Base-by-base conservation (phyloP, 805 yeast species). In the Naumovozyma dairenensis region DNA sequence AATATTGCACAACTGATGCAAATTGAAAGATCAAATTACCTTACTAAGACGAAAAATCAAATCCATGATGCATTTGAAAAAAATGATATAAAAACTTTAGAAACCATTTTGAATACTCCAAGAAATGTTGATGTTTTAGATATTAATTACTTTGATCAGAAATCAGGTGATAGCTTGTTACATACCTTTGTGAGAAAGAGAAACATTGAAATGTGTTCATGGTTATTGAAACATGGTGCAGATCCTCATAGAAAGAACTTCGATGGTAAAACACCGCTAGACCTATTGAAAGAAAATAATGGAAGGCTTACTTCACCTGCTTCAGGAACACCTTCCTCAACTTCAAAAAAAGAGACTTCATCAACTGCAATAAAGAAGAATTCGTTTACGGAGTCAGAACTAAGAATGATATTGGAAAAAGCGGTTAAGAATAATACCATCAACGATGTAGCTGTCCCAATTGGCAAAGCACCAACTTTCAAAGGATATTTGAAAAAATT, bases 401-500 rank as follows among this genome's bases (percentile, higher is more conserved):
- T 92, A 60, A 72, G 71, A 45, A 71, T 67, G 42, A 55, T 86
- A 29, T 63, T 92, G 37, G 79, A 77, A 49, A 67, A 70, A 8
- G 82, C 94, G 0, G 76, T 86, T 16, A 74, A 80, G 53, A 80
- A 80, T 31, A 94, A 82, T 53, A 73, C 72, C 33, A 80, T 79
- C 37, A 73, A 80, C 57, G 59, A 58, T 21, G 59, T 60, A 12
- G 49, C 65, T 5, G 47, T 44, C 19, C 59, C 52, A 28, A 35
- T 55, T 21, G 46, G 49, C 22, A 74, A 67, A 31, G 76, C 92
- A 2, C 96, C 96, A 3, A 72, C 85, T 1, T 80, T 78, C 60
- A 81, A 81, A 50, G 98, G 98, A 1, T 92, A 86, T 52, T 67
- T 92, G 40, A 79, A 86, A 48, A 92, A 92, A 55, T 92, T 96